Base-by-base conservation (phyloP, 2,329 filamentous ascomycete species). In the Colletotrichum sp. region DNA sequence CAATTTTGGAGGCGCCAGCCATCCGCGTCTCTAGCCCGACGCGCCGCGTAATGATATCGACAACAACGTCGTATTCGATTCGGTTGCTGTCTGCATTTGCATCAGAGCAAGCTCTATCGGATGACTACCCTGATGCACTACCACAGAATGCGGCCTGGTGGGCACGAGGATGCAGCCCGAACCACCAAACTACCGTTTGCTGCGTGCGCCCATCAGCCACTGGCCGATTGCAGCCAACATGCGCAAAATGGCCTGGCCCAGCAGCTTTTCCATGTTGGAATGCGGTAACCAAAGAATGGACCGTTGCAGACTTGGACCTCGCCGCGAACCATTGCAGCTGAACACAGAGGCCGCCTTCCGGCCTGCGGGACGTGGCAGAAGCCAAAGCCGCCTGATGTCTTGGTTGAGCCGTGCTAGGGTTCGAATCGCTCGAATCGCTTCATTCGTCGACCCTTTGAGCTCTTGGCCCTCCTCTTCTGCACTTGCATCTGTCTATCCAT, bases 261-360 rank as follows among this genome's bases (percentile, higher is more conserved):
- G 57, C 66, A 70, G 32, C 57, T 39, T 26, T 30, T 13, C 32
- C 32, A 36, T 52, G 44, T 3, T 48, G 63, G 44, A 36, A 75
- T 57, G 65, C 59, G 74, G 74, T 22, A 76, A 8, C 60, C 59
- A 30, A 18, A 64, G 73, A 76, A 74, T 76, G 74, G 36, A 65
- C 71, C 65, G 71, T 74, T 76, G 74, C 71, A 76, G 65, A 70
- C 74, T 34, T 55, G 63, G 57, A 67, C 34, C 62, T 39, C 12
- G 44, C 34, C 68, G 28, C 48, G 44, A 52, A 60, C 68, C 67
- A 12, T 22, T 24, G 24, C 57, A 67, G 72, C 62, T 75, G 68
- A 34, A 68, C n/a, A 39, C 22, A 63, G 69, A 72, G 69, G 26
- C 63, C 30, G 63, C 62, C 55, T 5, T 36, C 63, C 69, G 68